Evolutionary conservation across 2,329 filamentous ascomycete genomes (phyloP).

Genomic region (Colletotrichum trifolii): DNA sequence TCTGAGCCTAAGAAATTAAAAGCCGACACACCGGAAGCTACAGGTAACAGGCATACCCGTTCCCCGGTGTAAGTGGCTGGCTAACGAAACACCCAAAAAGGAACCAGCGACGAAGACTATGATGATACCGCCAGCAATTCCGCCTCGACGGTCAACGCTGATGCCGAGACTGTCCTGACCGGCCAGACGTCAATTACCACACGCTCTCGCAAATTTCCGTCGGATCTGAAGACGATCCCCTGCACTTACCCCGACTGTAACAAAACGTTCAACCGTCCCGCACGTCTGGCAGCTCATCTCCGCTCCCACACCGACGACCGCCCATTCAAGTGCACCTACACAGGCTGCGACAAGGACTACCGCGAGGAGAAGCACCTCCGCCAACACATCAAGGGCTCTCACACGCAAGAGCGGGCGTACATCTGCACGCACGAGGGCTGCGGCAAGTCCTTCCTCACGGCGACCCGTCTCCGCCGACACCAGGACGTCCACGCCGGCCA

Average conservation of each 20-base stretch:
- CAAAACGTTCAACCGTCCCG: slow-evolving; percentile 90
- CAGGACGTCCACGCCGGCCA: slow-evolving; percentile 81
- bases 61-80: neutral
- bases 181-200: slow-evolving; percentile 35
- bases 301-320: slow-evolving; percentile 88
- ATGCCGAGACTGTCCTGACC: slow-evolving; percentile 34
- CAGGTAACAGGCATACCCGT: slow-evolving; percentile 17
- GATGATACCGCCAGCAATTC: slow-evolving; percentile 37
- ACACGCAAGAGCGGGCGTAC: slow-evolving; percentile 77
- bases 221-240: slow-evolving; percentile 78
- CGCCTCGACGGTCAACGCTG: slow-evolving; percentile 31
- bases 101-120: slow-evolving; percentile 34
- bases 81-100: slow-evolving; percentile 17
- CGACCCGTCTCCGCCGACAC: slow-evolving; percentile 81
- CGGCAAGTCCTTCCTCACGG: slow-evolving; percentile 83
- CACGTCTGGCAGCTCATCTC: slow-evolving; percentile 81
- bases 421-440: slow-evolving; percentile 78
- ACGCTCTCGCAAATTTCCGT: slow-evolving; percentile 65
- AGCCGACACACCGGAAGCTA: slow-evolving; percentile 9
- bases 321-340: slow-evolving; percentile 77
- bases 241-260: slow-evolving; percentile 80
- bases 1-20: slow-evolving; percentile 24
- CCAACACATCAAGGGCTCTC: slow-evolving; percentile 85
- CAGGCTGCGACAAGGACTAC: slow-evolving; percentile 84
- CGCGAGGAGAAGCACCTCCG: slow-evolving; percentile 87